Percentiles rank a stretch among this genome's conserved stretches.
Evolutionary conservation across 768 basidiomycete species (phyloP).

Genomic region (Wakefieldia striispora): DNA sequence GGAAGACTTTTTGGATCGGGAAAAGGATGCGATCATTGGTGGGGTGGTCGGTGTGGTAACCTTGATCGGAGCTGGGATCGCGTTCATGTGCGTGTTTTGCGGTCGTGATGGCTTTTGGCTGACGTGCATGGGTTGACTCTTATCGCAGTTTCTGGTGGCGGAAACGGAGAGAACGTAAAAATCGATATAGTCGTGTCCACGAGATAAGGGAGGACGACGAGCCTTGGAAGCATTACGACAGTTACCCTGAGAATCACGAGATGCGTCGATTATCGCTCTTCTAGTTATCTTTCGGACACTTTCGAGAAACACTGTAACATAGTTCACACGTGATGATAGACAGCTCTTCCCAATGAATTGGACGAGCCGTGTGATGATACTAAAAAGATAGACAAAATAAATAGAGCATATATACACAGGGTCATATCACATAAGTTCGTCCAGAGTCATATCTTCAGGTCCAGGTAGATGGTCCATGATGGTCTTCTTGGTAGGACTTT

Average conservation of each 20-base stretch:
- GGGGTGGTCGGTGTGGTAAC: slow-evolving; percentile 42
- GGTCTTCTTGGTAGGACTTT: slow-evolving; percentile 14
- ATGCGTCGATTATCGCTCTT: slow-evolving; percentile 7
- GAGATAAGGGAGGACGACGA: slow-evolving; percentile 30
- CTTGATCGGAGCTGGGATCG: slow-evolving; percentile 37
- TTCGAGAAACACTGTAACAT: too few relatives aligned
- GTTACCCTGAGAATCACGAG: slow-evolving; percentile 12
- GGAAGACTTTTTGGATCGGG: slow-evolving; percentile 39
- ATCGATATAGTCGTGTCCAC: slow-evolving; percentile 23
- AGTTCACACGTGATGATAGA: too few relatives aligned
- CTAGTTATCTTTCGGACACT: not conserved
- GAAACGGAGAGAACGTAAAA: slow-evolving; percentile 16
- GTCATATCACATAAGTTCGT: slow-evolving; percentile 38
- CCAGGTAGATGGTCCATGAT: slow-evolving; percentile 36
- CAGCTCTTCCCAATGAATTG: too few relatives aligned
- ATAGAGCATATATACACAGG: slow-evolving; percentile 13
- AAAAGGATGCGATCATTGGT: slow-evolving; percentile 50
- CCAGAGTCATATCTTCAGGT: slow-evolving; percentile 51
- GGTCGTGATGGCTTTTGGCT: not conserved
- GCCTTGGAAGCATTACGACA: slow-evolving; percentile 30
- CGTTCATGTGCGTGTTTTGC: slow-evolving; percentile 32
- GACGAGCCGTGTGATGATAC: too few relatives aligned
- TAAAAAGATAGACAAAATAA: slow-evolving; percentile 10
- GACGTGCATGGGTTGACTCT: not conserved
- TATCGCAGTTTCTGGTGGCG: slow-evolving; percentile 31